Evolutionary conservation across 345 rosid genomes (phyloP).

Genomic region (rapeseed (Brassica napus)): Da-Ae NC_063451.1:37174501-37175000

Average conservation of each 20-base stretch:
- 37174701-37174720: background rate
- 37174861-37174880: background rate
- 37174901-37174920: constrained; percentile 12
- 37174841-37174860: background rate
- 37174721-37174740: background rate
- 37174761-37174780: background rate
- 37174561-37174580: background rate
- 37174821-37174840: background rate
- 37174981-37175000: constrained; percentile 4
- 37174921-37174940: background rate
- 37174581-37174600: too few species aligned
- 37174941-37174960: constrained; percentile 1
- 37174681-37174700: background rate
- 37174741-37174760: background rate
- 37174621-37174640: too few species aligned
- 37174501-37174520: background rate
- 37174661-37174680: background rate
- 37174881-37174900: background rate
- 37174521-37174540: background rate
- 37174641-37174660: too few species aligned
- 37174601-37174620: too few species aligned
- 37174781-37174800: background rate
- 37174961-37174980: constrained; percentile 19
- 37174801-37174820: background rate
- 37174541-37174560: background rate